Evolutionary conservation across 2,329 filamentous ascomycete genomes (phyloP), one percentile per base, ranked within the genome.

Genomic region (Diplodia mutila): DNA sequence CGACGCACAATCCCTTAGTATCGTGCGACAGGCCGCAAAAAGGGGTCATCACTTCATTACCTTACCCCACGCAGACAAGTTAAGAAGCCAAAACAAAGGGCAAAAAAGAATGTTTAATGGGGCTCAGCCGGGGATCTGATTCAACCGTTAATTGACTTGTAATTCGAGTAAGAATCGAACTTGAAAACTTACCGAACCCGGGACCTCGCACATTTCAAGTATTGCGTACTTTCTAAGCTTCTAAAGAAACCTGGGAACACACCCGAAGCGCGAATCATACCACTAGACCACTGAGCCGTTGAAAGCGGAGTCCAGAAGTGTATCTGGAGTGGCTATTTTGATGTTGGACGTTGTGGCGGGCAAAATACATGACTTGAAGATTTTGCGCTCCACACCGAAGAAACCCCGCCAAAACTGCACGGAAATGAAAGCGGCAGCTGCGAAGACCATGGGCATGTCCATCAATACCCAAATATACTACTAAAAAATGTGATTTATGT

Each of bases 221-320:
- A 16, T 46, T 4, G 1, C 14, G 18, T 23, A 37, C 55, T 61
- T 61, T 32, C 21, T 8, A 42, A 21, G n/a, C 34, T n/a, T 59
- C 34, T 46, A 23, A 4, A 21, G 23, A 29, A 21, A 4, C 1
- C 18, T 21, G 42, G 42, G 42, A 37, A 9, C 7, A 4, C 29
- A 46, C 61, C 49, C 61, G 48, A 65, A 67, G 57, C 48, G 48
- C 37, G 27, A 67, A 66, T 61, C 52, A 69, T 54, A 67, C 53
- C 52, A 70, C 67, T 70, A 69, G 69, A 67, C 67, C 59, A 63
- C 52, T 65, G 61, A 46, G 61, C 61, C 61, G 55, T 37, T 46
- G n/a, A 46, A 46, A 46, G 42, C 42, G 2, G 42, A 46, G n/a
- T 46, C 42, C 42, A 46, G 42, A 46, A 46, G 8, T 46, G n/a